A percentile compares a stretch with the other conserved stretches of the same genome.
Conservation (phyloP, 2,329 filamentous ascomycete species). For the Trichoderma endophyticum region DNA sequence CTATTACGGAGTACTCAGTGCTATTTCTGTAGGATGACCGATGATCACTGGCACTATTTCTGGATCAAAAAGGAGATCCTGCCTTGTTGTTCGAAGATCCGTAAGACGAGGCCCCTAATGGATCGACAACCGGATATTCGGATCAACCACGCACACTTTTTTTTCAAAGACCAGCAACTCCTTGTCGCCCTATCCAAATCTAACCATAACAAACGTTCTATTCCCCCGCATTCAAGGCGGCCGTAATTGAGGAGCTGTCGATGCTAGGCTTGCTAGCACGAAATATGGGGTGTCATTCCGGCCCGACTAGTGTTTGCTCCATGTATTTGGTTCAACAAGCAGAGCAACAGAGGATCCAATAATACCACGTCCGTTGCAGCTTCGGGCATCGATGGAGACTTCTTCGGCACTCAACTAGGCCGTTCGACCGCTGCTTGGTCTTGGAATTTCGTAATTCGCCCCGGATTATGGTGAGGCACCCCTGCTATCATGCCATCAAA, state of each 20-base stretch:
- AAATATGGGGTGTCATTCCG: background rate
- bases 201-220: background rate
- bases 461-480: background rate
- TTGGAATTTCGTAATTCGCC: background rate
- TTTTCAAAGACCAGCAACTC: background rate
- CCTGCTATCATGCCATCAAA: background rate
- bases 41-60: background rate
- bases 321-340: background rate
- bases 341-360: background rate
- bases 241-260: background rate
- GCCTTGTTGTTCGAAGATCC: background rate
- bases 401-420: background rate
- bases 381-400: background rate
- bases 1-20: background rate
- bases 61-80: background rate
- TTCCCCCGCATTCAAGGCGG: background rate
- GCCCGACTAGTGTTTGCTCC: background rate
- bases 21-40: background rate
- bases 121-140: conserved; percentile 9
- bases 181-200: background rate
- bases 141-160: background rate
- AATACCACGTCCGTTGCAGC: background rate
- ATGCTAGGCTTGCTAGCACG: background rate
- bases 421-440: background rate
- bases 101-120: background rate